Conservation (phyloP, 139 green algal genomes). For the Chlamydomonas urium region DNA sequence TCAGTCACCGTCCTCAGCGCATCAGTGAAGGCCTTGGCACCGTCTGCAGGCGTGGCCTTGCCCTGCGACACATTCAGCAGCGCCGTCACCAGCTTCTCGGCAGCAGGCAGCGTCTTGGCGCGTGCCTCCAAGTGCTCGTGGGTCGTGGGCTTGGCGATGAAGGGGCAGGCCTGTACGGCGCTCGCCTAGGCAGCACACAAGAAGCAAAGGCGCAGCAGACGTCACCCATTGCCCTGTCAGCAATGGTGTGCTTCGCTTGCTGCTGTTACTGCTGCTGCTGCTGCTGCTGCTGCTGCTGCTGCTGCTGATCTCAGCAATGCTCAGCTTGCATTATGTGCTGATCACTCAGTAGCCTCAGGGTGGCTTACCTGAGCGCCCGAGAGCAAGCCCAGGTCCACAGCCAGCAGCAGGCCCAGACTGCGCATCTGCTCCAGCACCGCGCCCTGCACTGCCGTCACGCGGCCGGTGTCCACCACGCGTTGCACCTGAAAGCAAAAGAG, state of each 20-base stretch:
- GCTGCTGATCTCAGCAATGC: background rate
- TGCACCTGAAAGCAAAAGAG: constrained; percentile 14
- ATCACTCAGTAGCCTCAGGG: too few species aligned
- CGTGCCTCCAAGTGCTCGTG: background rate
- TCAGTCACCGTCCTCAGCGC: background rate
- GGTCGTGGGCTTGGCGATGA: background rate
- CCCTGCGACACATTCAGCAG: background rate
- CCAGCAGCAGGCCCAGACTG: constrained; percentile 13
- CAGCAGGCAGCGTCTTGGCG: background rate
- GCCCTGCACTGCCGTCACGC: background rate
- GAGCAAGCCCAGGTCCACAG: background rate
- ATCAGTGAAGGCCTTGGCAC: constrained; percentile 7
- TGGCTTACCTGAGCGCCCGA: background rate
- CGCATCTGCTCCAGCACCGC: constrained; percentile 21
- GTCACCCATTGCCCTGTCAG: background rate
- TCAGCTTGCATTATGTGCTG: too few species aligned
- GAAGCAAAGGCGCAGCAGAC: too few species aligned
- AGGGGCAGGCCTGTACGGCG: background rate
- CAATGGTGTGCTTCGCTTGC: background rate
- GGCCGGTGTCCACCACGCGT: constrained; percentile 21
- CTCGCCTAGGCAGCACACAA: too few species aligned
- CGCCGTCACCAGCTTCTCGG: background rate
- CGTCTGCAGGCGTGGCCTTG: background rate
- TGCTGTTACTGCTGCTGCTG: background rate
- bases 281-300: background rate